Conservation (phyloP, 2,329 filamentous ascomycete genomes). For the Claviceps sorghi region DNA sequence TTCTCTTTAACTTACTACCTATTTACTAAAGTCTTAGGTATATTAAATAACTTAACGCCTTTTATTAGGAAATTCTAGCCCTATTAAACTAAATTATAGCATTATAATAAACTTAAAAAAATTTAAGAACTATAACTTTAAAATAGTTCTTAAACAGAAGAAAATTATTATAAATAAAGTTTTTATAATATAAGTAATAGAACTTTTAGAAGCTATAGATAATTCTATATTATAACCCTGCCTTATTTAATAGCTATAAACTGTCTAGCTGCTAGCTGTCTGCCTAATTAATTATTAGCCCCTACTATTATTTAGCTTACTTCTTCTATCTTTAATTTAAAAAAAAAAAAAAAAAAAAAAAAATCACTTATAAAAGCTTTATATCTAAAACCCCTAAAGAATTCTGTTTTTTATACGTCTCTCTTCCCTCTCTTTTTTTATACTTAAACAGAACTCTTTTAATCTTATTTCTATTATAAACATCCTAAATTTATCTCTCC, state of each 20-base stretch:
- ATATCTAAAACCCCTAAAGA: neutral
- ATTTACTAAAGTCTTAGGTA: neutral
- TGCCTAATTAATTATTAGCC: no score
- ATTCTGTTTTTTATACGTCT: neutral
- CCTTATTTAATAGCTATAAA: neutral
- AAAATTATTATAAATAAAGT: no score
- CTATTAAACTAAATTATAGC: neutral
- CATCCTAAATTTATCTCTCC: neutral
- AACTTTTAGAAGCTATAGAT: no score
- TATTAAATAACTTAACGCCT: neutral
- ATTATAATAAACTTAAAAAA: no score
- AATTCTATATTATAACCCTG: neutral
- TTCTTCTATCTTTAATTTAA: neutral
- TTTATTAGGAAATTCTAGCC: neutral
- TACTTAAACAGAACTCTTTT: neutral
- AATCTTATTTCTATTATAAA: neutral
- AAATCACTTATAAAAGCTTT: neutral
- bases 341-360: neutral
- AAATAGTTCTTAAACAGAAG: no score
- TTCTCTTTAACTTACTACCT: neutral
- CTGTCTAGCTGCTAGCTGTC: no score
- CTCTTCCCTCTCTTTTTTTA: neutral
- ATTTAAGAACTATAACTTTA: no score
- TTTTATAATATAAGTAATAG: no score
- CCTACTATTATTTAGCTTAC: neutral